Conservation (phyloP, 2,329 filamentous ascomycete species). For the Verticillium tricorpus region DNA sequence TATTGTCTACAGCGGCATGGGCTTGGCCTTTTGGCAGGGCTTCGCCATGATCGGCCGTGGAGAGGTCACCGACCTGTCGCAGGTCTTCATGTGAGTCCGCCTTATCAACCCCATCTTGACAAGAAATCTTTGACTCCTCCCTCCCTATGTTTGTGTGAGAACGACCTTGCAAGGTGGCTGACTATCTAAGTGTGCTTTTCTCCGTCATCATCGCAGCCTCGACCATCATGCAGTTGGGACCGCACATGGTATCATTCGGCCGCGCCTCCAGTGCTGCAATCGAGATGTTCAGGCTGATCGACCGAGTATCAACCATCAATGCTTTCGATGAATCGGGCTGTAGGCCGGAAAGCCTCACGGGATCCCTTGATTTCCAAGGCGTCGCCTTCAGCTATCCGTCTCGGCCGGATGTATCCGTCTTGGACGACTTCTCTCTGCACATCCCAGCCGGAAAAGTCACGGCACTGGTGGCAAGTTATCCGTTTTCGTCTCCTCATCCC, state of each 20-base stretch:
- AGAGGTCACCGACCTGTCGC: conserved; percentile 7
- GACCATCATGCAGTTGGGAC: conserved; percentile 13
- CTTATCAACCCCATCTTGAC: no score
- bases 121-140: conserved; percentile 16
- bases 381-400: conserved; percentile 67
- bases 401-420: conserved; percentile 58
- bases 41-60: conserved; percentile 31
- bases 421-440: conserved; percentile 54
- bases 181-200: conserved; percentile 15
- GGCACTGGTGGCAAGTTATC: conserved; percentile 46
- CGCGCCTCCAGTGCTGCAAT: conserved; percentile 16
- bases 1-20: conserved; percentile 25
- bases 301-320: conserved; percentile 18
- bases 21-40: conserved; percentile 15
- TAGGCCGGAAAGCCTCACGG: conserved; percentile 6
- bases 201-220: conserved; percentile 18
- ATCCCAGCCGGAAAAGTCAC: conserved; percentile 63
- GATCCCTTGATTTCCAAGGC: conserved; percentile 51
- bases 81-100: conserved; percentile 9
- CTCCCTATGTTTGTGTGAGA: neutral
- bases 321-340: conserved; percentile 14
- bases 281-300: conserved; percentile 20
- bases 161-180: neutral
- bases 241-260: conserved; percentile 15
- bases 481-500: neutral